Base-by-base conservation (phyloP, 2,329 filamentous ascomycete genomes). In the Aspergillus sp. region DNA sequence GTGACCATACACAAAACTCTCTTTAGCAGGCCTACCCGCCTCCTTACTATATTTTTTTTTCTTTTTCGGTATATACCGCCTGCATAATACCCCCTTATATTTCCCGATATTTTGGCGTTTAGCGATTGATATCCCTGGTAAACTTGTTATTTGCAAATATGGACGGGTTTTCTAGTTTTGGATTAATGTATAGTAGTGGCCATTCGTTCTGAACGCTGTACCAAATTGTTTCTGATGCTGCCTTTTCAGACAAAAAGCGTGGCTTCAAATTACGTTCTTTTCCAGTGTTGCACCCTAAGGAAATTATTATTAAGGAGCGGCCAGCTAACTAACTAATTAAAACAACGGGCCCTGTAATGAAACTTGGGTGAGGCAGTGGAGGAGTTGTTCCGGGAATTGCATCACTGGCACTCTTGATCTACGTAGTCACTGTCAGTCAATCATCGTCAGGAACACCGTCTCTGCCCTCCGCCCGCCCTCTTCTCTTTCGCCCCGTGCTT, bases 141-240 rank as follows among this genome's bases (percentile, higher is more conserved):
- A 56, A 55, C 53, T 61, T 50, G 43, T 46, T 50, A 40, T 58
- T 55, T 50, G 47, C 53, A 44, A 43, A 63, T 17, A 56, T 61
- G 53, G 57, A 52, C 23, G 23, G 37, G 21, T 11, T 15, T 45
- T 7, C 27, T 15, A 6, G 17, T 51, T 11, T 17, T 37, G n/a
- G 21, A 49, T 24, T 50, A 44, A 59, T 65, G 61, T 59, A 66
- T 54, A 57, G 37, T 54, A 57, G 40, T 62, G 61, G 60, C 65
- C 64, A 65, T 62, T 62, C 49, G 24, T 51, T 58, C 59, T 58
- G 58, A 58, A 48, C 59, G 49, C 37, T 33, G 24, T 31, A 31
- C 27, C 9, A 33, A 41, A 46, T 33, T 12, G 33, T 44, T 47
- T 47, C 35, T 45, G 37, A 45, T 51, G 31, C 19, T 53, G 15